Base-by-base conservation (phyloP, 73 alveolate species). In the Paraurostyla sp. region DNA sequence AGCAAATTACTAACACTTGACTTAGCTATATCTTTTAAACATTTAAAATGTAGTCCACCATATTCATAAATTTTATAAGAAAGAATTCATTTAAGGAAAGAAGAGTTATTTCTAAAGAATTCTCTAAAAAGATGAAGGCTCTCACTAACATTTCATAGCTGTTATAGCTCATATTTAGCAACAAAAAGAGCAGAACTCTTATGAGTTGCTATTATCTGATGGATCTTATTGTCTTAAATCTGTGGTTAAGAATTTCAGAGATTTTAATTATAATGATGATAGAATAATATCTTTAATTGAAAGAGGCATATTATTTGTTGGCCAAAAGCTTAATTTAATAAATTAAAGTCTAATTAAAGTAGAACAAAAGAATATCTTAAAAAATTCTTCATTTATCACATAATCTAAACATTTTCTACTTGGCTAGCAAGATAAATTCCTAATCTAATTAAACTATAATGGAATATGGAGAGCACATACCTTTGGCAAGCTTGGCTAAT, bases 391-490 rank as follows among this genome's bases (percentile, higher is more conserved):
- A 16, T 73, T 73, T 30, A 49, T 48, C 29, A 7, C 45, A 6
- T 0, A 73, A 9, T 20, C 87, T 1, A 42, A 73, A 36, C 87
- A 73, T 50, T 73, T 13, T 48, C 52, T 51, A 58, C 33, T 78
- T 18, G 52, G 76, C 52, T 29, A 51, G n/a, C 33, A 40, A 32
- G 60, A 52, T 29, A 51, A 78, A 54, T 20, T 9, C 49, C 23
- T 51, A 33, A 13, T 78, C 2, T 30, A 78, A 36, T 41, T 78
- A 40, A 78, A 78, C 32, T 78, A 29, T 27, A 78, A 78, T 51
- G 89, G 89, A 9, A 78, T 78, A n/a, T 51, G 75, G 65, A 50
- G 80, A 78, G 89, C 63, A 16, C n/a, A 51, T 13, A 43, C 89
- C 9, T 78, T 32, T 54, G 89, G 32, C 9, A 78, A 78, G 40